Evolutionary conservation across 805 yeast genomes (phyloP).

Genomic region (Yarrowia sp.): DNA sequence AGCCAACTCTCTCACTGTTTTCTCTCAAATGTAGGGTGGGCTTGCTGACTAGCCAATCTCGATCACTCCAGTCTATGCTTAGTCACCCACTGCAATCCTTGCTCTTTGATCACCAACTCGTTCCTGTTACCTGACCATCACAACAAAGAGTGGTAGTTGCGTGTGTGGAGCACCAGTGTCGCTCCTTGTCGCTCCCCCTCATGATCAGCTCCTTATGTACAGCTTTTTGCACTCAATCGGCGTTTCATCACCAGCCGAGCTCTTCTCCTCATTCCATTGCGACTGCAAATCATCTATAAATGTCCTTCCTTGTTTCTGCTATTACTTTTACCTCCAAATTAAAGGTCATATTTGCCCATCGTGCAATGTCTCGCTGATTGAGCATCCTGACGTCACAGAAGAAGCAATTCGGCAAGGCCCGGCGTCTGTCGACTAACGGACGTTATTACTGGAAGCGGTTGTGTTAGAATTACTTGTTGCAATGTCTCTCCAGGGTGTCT

Average conservation of each 20-base stretch:
- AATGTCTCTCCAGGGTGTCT: background rate
- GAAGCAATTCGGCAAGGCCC: background rate
- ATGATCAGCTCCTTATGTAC: too few relatives aligned
- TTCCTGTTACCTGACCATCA: too few relatives aligned
- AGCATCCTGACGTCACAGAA: slow-evolving; percentile 7
- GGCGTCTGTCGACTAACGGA: background rate
- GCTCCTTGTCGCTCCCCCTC: too few relatives aligned
- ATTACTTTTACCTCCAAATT: background rate
- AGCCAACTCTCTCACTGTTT: too few relatives aligned
- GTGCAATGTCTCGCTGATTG: background rate
- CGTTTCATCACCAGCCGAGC: background rate
- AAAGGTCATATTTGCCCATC: background rate
- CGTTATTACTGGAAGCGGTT: background rate
- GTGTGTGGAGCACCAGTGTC: too few relatives aligned
- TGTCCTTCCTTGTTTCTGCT: background rate
- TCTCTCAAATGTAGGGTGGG: too few relatives aligned
- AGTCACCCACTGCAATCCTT: too few relatives aligned
- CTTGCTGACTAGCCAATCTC: too few relatives aligned
- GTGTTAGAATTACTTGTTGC: background rate
- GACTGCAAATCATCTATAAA: background rate
- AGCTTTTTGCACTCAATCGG: too few relatives aligned
- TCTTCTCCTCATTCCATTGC: background rate
- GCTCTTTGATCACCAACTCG: too few relatives aligned
- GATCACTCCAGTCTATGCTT: too few relatives aligned
- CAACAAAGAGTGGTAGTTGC: too few relatives aligned